These are phyloP conservation scores for Neofusicoccum kwambonambiense DNA, from an alignment of 2,329 filamentous ascomycete species.

Conservation along the genomic window DNA sequence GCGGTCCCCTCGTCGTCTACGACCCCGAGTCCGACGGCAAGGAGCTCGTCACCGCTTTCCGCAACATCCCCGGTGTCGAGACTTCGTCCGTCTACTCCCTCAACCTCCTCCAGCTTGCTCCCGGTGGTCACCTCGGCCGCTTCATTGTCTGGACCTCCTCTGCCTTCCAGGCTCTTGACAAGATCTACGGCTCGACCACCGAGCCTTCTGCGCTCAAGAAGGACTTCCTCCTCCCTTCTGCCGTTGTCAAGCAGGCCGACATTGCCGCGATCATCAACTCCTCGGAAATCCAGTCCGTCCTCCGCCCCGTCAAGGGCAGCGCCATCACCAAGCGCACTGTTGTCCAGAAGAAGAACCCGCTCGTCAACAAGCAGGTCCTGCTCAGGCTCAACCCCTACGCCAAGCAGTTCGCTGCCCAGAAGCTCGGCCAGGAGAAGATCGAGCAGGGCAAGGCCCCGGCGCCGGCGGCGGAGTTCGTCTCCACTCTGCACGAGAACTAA, in stretches of 20 bases:
- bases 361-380: constrained; percentile 97
- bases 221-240: constrained; percentile 95
- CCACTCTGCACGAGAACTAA: constrained; percentile 50
- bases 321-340: constrained; percentile 83
- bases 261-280: constrained; percentile 98
- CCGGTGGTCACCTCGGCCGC: constrained; percentile 96
- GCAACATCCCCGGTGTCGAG: constrained; percentile 99
- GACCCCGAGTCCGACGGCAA: constrained; percentile 93
- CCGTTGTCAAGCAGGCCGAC: constrained; percentile 91
- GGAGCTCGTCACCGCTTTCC: constrained; percentile 90
- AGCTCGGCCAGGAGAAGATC: constrained; percentile 70
- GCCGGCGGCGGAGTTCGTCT: constrained; percentile 53
- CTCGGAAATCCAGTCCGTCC: constrained; percentile 94
- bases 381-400: constrained; percentile 99
- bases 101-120: constrained; percentile 98
- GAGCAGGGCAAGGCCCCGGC: constrained; percentile 61
- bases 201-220: constrained; percentile 91
- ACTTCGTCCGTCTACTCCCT: constrained; percentile 89
- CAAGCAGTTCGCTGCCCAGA: constrained; percentile 81
- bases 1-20: constrained; percentile 97
- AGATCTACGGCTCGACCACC: constrained; percentile 93
- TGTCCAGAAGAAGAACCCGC: constrained; percentile 99
- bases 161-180: constrained; percentile 94
- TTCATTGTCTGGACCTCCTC: constrained; percentile 99
- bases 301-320: constrained; percentile 87